Evolutionary conservation across 1,284 basidiomycete genomes (phyloP), one percentile per base, ranked within the genome.

Genomic region (Mrakiaceae sp.): DNA sequence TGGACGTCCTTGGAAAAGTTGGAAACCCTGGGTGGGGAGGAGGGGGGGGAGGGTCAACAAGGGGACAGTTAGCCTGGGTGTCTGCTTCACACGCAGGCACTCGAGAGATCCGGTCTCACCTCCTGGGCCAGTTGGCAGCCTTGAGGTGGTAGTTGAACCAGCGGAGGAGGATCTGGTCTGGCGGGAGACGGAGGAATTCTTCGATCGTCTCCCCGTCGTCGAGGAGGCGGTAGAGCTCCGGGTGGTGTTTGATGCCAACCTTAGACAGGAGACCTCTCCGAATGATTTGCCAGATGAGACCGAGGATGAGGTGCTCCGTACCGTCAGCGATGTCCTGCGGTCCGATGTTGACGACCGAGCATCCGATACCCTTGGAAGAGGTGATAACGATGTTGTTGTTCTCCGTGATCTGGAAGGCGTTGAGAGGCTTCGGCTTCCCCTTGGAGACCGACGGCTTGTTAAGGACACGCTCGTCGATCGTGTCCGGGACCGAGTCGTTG

Each of bases 131-230:
- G 7, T 88, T 88, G 48, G 95, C 96, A 7, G 90, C 88, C 76
- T 97, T 98, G 69, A 98, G 79, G 77, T 98, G 96, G 77, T 90
- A 98, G 78, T 98, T 98, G 80, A 98, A 96, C 95, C 95, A 98
- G 64, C 95, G 81, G 49, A 98, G 78, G 53, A 98, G 79, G 71
- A 98, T 96, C 78, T 98, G 95, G 75, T 98, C 96, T 3, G 93
- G 94, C 6, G 95, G 96, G 70, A 98, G 77, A 66, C 89, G 82
- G 67, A 98, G 80, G 68, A 98, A 85, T 76, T 97, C 94, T 57
- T 98, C 95, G 69, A 98, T 84, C 0, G 93, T 97, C 81, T 98
- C 95, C 51, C 84, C 95, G 66, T 98, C 95, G 69, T 98, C 93
- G 71, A 97, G 87, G 48, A 98, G 81, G 46, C 95, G 83, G 77